Base-by-base conservation (phyloP, 1,139 yeast species). In the Spathaspora sp. region DNA sequence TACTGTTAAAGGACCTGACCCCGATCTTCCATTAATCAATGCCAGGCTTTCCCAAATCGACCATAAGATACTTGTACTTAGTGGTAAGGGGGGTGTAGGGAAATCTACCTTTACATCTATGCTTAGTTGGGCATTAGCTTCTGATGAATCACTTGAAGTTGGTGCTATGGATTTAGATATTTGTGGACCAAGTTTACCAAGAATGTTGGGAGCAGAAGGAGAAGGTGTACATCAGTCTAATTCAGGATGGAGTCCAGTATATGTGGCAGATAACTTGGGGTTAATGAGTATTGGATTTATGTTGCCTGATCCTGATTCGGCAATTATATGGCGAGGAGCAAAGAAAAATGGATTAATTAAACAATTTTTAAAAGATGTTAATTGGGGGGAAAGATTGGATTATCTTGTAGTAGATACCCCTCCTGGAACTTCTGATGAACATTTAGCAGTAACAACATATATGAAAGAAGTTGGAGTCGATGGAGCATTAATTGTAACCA, bases 11-110 rank as follows among this genome's bases (percentile, higher is more conserved):
- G 98, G 97, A 0, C 98, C 98, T 0, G 99, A 95, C 63, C 97
- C 96, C 0, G 99, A 95, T 63, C 70, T 93, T 43, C 89, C 93
- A 0, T 53, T 80, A n/a, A 93, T 95, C 44, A 82, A 82, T 39
- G 78, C 80, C 43, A 77, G 93, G 47, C 69, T 93, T 48, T 64
- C 79, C 2, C 76, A 78, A 43, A 86, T 95, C 25, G 77, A 83
- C 54, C 98, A 93, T 51, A 93, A 93, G 65, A 71, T 93, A 1
- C 70, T 93, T 37, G 96, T 95, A 0, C 72, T 93, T 4, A 88
- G 96, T 1, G 99, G 99, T 10, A 93, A 93, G 68, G 99, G 99
- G 15, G 99, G 99, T 13, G 99, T 93, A 1, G 99, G 99, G 0
- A 93, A 93, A 64, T 89, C 97, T 1, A 95, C 99, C 0, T 91